A percentile compares a stretch with the other conserved stretches of the same genome.
Conservation (phyloP, 2,329 filamentous ascomycete species). For the Fusarium aywerte region DNA sequence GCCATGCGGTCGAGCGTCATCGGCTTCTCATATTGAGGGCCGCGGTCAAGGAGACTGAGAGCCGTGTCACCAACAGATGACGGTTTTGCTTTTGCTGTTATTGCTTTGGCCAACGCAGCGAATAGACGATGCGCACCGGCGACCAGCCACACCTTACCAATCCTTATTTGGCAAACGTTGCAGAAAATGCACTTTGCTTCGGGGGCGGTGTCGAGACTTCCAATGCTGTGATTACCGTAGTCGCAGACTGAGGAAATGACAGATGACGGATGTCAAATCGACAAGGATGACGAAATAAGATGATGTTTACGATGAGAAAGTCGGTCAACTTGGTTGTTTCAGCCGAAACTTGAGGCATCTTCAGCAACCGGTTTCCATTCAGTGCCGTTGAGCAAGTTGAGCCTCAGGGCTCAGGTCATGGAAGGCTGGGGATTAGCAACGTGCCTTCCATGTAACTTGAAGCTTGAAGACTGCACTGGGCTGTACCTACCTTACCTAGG, state of each 20-base stretch:
- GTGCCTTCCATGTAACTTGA: neutral
- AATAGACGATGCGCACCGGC: slow-evolving; percentile 20
- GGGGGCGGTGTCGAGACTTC: slow-evolving; percentile 17
- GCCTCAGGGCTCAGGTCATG: no score
- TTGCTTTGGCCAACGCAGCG: slow-evolving; percentile 14
- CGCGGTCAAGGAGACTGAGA: neutral
- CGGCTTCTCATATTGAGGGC: slow-evolving; percentile 21
- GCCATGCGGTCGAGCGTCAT: slow-evolving; percentile 35
- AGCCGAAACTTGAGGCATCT: slow-evolving; percentile 21
- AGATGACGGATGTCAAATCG: slow-evolving; percentile 16
- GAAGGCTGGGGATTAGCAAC: neutral
- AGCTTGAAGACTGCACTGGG: no score
- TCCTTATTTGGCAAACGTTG: slow-evolving; percentile 36
- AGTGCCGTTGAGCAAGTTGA: no score
- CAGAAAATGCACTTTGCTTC: slow-evolving; percentile 35
- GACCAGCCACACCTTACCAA: slow-evolving; percentile 32
- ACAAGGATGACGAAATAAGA: slow-evolving; percentile 21
- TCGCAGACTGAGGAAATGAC: slow-evolving; percentile 26
- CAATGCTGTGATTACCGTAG: neutral
- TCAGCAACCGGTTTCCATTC: neutral
- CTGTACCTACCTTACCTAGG: no score
- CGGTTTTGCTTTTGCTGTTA: slow-evolving; percentile 36
- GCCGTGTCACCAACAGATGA: slow-evolving; percentile 26
- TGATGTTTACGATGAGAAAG: slow-evolving; percentile 14
- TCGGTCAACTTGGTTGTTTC: slow-evolving; percentile 19